Evolutionary conservation across 2,329 filamentous ascomycete species (phyloP).

Genomic region (Macrophomina phaseolina): DNA sequence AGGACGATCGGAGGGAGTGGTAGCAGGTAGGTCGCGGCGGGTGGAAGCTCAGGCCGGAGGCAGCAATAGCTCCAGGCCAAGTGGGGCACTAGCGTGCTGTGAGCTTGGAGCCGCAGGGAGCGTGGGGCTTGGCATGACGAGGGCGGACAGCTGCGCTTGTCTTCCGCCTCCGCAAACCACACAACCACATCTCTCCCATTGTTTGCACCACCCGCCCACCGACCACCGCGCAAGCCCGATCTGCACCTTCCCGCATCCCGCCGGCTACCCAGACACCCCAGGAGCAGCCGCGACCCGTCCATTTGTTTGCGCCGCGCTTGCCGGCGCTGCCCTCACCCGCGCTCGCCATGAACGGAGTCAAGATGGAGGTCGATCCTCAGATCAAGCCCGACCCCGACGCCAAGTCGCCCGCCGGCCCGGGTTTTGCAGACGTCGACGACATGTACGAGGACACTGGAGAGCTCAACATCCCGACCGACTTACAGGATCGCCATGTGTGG

Average conservation of each 20-base stretch:
- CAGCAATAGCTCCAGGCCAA: conserved; percentile 7
- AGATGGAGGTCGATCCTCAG: conserved; percentile 45
- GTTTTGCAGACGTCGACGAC: conserved; percentile 47
- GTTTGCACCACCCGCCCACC: conserved; percentile 10
- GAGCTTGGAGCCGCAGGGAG: background rate
- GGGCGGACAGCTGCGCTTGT: conserved; percentile 17
- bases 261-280: background rate
- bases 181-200: background rate
- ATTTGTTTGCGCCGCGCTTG: conserved; percentile 4
- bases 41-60: conserved; percentile 1
- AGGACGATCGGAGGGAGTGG: background rate
- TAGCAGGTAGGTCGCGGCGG: background rate
- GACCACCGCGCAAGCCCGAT: background rate
- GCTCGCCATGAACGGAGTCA: conserved; percentile 46
- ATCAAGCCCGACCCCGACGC: conserved; percentile 43
- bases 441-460: conserved; percentile 53
- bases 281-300: background rate
- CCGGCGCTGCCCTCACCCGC: conserved; percentile 8
- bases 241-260: background rate
- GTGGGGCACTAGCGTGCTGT: no score
- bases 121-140: conserved; percentile 32
- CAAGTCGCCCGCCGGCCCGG: conserved; percentile 33
- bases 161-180: conserved; percentile 14
- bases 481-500: conserved; percentile 37
- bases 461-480: conserved; percentile 42